A percentile compares a stretch with the other conserved stretches of the same genome.
These are phyloP conservation scores for Protomyces inundatus DNA, from an alignment of 1,139 yeast genomes.

Conservation along the genomic window DNA sequence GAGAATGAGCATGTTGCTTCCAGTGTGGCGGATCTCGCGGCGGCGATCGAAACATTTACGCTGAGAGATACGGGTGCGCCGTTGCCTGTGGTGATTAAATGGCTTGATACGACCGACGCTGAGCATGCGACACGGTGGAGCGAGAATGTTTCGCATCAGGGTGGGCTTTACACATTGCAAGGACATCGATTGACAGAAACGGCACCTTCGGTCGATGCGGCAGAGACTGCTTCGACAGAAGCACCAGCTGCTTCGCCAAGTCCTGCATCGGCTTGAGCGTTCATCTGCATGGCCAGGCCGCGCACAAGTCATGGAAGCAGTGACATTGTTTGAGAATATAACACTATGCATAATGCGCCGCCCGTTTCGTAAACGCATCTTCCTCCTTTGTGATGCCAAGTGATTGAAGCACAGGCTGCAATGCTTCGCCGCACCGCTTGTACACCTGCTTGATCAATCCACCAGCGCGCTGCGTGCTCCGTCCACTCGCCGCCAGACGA, in stretches of 20 bases:
- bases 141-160: constrained; percentile 6
- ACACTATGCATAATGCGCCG: not conserved
- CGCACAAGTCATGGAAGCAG: not conserved
- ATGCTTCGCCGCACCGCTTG: constrained; percentile 8
- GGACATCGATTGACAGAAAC: not conserved
- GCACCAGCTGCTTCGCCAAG: not conserved
- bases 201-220: not conserved
- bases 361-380: not conserved
- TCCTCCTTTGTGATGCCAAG: constrained; percentile 21
- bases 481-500: not conserved
- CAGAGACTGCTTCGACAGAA: not conserved
- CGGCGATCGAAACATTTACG: constrained; percentile 11
- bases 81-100: constrained; percentile 1
- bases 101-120: constrained; percentile 11
- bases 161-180: not conserved
- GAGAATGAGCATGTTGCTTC: constrained; percentile 20
- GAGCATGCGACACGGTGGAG: constrained; percentile 14
- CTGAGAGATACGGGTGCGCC: not conserved
- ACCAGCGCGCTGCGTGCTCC: constrained; percentile 4
- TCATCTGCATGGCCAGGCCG: not conserved
- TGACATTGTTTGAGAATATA: not conserved
- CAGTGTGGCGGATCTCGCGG: constrained; percentile 15
- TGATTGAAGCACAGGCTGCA: constrained; percentile 12
- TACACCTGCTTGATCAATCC: constrained; percentile 12
- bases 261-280: not conserved